These are phyloP conservation scores for Colletotrichum sp. DNA, from an alignment of 2,329 filamentous ascomycete genomes.

Conservation along the genomic window DNA sequence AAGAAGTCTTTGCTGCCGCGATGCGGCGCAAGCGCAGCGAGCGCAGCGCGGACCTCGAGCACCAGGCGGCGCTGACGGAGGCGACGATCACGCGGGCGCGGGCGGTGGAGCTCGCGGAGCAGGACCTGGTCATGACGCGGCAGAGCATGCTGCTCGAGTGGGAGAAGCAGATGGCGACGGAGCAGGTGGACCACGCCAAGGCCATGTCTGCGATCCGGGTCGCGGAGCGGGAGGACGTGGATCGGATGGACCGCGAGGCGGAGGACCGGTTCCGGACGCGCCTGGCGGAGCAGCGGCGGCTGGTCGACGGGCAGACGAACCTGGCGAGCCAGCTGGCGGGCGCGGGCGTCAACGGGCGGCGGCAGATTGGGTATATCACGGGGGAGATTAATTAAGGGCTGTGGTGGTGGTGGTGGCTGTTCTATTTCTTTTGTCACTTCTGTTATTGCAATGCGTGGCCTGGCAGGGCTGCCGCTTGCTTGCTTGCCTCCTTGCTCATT, in stretches of 20 bases:
- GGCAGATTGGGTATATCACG: constrained; percentile 62
- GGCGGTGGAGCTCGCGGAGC: constrained; percentile 50
- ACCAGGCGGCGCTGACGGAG: constrained; percentile 53
- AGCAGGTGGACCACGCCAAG: constrained; percentile 52
- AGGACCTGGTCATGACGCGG: constrained; percentile 47
- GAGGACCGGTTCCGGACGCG: constrained; percentile 50
- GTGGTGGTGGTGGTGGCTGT: background rate
- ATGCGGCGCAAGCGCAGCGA: constrained; percentile 40
- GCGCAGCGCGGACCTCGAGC: constrained; percentile 41
- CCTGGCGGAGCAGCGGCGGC: constrained; percentile 54
- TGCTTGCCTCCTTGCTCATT: background rate
- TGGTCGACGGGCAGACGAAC: constrained; percentile 50
- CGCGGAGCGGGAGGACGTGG: constrained; percentile 56
- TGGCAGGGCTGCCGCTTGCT: background rate
- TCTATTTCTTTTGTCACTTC: background rate
- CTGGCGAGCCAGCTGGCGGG: constrained; percentile 39
- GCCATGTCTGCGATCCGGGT: constrained; percentile 54
- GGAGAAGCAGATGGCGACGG: constrained; percentile 50
- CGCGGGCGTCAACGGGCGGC: constrained; percentile 38
- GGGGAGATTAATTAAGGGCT: constrained; percentile 49
- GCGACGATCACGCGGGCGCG: constrained; percentile 48
- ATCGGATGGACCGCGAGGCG: constrained; percentile 50
- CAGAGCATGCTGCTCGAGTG: constrained; percentile 53
- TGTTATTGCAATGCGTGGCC: background rate
- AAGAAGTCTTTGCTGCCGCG: constrained; percentile 42